phyloP scores from a whole-genome alignment of 2,329 filamentous ascomycete species.

The Ilyonectria sp. region DNA sequence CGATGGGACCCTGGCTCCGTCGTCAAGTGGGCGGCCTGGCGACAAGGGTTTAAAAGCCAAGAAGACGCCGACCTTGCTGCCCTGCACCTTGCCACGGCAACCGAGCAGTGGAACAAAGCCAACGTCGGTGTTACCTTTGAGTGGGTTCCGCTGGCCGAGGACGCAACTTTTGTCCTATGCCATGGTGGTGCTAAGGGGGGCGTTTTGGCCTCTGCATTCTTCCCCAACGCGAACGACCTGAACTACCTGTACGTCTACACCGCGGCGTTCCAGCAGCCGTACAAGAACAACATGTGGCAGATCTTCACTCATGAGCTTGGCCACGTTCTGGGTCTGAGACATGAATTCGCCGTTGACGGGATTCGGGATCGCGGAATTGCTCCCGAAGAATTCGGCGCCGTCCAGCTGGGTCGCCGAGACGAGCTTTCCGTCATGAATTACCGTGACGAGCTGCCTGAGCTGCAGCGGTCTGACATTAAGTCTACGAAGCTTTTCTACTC shows the following conservation, averaged over 20 bases:
- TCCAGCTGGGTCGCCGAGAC: background rate
- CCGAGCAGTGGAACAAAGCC: constrained; percentile 16
- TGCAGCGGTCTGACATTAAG: constrained; percentile 17
- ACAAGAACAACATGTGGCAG: constrained; percentile 9
- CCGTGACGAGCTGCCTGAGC: background rate
- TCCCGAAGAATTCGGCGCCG: background rate
- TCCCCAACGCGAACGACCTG: constrained; percentile 9
- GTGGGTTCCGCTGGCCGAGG: background rate
- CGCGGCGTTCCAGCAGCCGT: background rate
- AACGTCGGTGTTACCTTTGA: constrained; percentile 16
- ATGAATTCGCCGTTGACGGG: constrained; percentile 16
- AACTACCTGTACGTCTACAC: constrained; percentile 7
- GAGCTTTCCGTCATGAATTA: constrained; percentile 16
- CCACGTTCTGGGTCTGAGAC: constrained; percentile 17
- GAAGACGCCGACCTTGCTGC: constrained; percentile 17
- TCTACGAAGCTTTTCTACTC: constrained; percentile 9
- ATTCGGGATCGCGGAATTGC: background rate
- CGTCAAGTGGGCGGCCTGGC: constrained; percentile 16
- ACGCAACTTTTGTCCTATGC: constrained; percentile 13
- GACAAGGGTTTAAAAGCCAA: constrained; percentile 4
- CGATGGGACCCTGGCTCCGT: constrained; percentile 20
- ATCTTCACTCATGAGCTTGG: constrained; percentile 19
- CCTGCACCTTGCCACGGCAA: background rate
- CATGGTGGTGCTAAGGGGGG: background rate
- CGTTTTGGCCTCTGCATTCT: constrained; percentile 16